Evolutionary conservation across 2,329 filamentous ascomycete species (phyloP), one percentile per base, ranked within the genome.

Genomic region (Neobulgaria alba): DNA sequence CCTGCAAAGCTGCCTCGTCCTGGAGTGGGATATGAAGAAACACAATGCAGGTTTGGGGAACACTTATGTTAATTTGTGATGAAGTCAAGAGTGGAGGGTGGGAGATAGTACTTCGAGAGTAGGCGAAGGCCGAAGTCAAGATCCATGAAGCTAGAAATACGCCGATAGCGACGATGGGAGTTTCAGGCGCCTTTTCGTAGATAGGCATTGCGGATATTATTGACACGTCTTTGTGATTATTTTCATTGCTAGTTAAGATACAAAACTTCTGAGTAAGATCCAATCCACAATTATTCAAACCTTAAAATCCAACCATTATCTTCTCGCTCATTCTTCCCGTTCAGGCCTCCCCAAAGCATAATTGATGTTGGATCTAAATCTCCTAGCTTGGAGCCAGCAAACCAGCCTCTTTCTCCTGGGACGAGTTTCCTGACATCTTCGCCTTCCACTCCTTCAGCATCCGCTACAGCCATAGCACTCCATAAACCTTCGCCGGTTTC

Each of bases 281-380:
- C n/a, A n/a, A n/a, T 14, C 29, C 16, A 26, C n/a, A 17, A 19
- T 34, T 33, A 57, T 42, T 64, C 68, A 43, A 81, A 61, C 44
- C 73, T 67, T 52, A 83, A 61, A 35, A 82, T 74, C 77, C 78
- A 83, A 2, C 73, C 78, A 57, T 82, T 77, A 29, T 70, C 73
- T 33, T 78, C 55, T 33, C 72, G 63, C 51, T 62, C 59, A 47
- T 74, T 73, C 14, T 63, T 61, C 29, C 68, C 69, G 33, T 67
- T 64, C 41, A 79, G 38, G 1, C 79, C 79, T 26, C 79, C 79
- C 64, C 75, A 78, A 9, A 83, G 51, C 19, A 82, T 57, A 10
- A 83, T 64, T 3, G 67, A 73, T 29, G 67, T 71, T 56, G 75
- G 72, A 57, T 79, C 77, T 26, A 79, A 57, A 45, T 81, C 73